Conservation (phyloP, 2,329 filamentous ascomycete genomes). For the Nothomitra cinnamomea region DNA sequence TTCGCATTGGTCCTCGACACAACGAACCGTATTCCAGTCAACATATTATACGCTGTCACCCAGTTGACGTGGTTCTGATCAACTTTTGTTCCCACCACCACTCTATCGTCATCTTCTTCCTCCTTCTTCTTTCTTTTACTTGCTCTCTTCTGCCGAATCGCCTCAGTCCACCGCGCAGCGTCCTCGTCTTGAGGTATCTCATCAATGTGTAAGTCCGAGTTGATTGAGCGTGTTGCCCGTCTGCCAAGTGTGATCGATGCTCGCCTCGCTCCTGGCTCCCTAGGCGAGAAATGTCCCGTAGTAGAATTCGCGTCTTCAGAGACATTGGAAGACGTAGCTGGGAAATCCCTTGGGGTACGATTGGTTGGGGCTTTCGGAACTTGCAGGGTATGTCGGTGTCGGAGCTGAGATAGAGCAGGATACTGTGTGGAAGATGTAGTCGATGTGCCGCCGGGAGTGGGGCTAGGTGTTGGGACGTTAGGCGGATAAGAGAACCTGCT, state of each 20-base stretch:
- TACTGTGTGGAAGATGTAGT: constrained; percentile 33
- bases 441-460: constrained; percentile 24
- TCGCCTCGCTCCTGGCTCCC: constrained; percentile 45
- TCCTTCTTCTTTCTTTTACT: constrained; percentile 72
- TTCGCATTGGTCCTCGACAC: constrained; percentile 96
- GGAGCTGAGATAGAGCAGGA: constrained; percentile 38
- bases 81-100: constrained; percentile 91
- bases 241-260: constrained; percentile 71
- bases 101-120: constrained; percentile 76
- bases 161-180: constrained; percentile 79
- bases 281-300: constrained; percentile 70
- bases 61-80: constrained; percentile 95
- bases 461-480: constrained; percentile 29
- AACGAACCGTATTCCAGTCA: constrained; percentile 93
- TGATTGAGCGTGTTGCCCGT: constrained; percentile 66
- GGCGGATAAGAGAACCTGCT: constrained; percentile 45
- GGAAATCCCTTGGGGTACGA: constrained; percentile 54
- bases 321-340: constrained; percentile 18
- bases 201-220: constrained; percentile 70
- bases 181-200: constrained; percentile 80
- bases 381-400: constrained; percentile 77
- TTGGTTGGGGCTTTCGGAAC: constrained; percentile 54
- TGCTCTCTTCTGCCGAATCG: constrained; percentile 77
- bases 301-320: constrained; percentile 45
- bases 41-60: constrained; percentile 98